Base-by-base conservation (phyloP, 768 basidiomycete genomes). In the Chalciporus piperatus region DNA sequence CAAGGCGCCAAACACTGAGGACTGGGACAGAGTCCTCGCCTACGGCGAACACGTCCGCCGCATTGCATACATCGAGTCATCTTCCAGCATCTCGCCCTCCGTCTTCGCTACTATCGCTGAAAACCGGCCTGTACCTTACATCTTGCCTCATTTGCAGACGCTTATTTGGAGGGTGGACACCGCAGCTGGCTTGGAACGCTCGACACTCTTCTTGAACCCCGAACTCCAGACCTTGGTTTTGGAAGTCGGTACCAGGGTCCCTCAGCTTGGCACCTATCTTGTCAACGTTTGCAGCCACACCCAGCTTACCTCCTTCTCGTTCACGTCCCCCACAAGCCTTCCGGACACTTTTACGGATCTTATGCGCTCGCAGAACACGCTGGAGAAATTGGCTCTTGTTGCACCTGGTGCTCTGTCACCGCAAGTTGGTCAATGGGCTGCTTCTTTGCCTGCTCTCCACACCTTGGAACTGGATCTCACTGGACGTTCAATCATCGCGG, bases 161-260 rank as follows among this genome's bases (percentile, higher is more conserved):
- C 74, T 91, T 59, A 77, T 78, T 39, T 90, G 89, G 89, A 84
- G 81, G 59, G 84, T 78, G 33, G 85, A 85, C 59, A 84, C 82
- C 6, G 64, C 82, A 20, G 78, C 78, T 28, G 85, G 82, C 47
- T 73, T 91, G 53, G 83, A 87, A 47, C 78, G 82, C 49, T 81
- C 80, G 60, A 66, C 71, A 35, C 74, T 84, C 52, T 91, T 90
- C 76, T 68, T 90, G 53, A 80, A 74, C 53, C 80, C 86, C n/a
- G 75, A 76, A 37, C 62, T 91, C 51, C 78, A 83, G 59, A 72
- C 65, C 51, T 67, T 90, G 58, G 75, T 79, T 50, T 70, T 91
- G 61, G 86, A 89, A 64, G 71, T 86, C 48, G 82, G 63, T 50
- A 74, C 76, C 41, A 79, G 72, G 59, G 72, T 84, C 61, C 75